Conservation (phyloP, 2,329 filamentous ascomycete genomes). For the Falciphora oryzae region DNA sequence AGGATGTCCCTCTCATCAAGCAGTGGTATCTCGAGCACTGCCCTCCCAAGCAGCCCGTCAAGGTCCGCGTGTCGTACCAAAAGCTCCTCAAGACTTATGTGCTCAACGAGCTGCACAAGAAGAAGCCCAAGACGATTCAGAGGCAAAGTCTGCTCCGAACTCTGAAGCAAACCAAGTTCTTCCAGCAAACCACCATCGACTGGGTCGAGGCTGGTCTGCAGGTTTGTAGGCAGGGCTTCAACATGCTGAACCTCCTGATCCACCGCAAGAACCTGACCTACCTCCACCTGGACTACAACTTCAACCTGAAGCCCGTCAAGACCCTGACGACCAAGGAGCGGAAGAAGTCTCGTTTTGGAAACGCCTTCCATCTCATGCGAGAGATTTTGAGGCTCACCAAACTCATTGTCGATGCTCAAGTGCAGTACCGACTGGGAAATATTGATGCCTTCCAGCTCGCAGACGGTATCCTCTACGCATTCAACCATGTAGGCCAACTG, state of each 20-base stretch:
- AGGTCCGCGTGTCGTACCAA: conserved; percentile 96
- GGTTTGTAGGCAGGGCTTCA: conserved; percentile 96
- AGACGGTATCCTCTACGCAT: conserved; percentile 97
- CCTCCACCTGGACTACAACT: conserved; percentile 97
- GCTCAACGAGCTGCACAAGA: conserved; percentile 93
- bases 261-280: conserved; percentile 98
- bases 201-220: conserved; percentile 99
- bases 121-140: conserved; percentile 89
- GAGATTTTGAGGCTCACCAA: conserved; percentile 95
- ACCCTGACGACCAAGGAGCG: conserved; percentile 97
- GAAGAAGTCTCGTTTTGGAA: conserved; percentile 98
- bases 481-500: conserved; percentile 97
- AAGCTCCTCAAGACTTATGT: conserved; percentile 96
- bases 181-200: conserved; percentile 98
- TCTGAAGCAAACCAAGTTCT: conserved; percentile 95
- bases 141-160: conserved; percentile 88
- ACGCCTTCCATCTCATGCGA: conserved; percentile 98
- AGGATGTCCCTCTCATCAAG: conserved; percentile 95
- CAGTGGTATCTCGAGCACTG: conserved; percentile 98
- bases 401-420: conserved; percentile 95
- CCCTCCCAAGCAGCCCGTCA: conserved; percentile 80
- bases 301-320: conserved; percentile 98
- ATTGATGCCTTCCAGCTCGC: conserved; percentile 98
- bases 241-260: conserved; percentile 97
- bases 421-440: conserved; percentile 94